phyloP scores from a whole-genome alignment of 805 yeast genomes.

The Candida nonsorbophila region DNA sequence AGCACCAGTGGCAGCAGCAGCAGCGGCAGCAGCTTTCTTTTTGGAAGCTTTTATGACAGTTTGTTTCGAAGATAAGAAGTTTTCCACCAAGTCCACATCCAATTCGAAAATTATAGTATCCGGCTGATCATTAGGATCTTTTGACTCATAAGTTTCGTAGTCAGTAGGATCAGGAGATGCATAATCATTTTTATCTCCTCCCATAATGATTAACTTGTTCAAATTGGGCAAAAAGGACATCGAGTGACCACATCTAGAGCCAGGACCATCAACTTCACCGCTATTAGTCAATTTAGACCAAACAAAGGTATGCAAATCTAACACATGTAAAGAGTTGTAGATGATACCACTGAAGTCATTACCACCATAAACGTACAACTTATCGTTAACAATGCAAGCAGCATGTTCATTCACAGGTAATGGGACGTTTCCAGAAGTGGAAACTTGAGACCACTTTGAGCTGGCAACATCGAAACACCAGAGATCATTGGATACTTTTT shows the following conservation, averaged over 20 bases:
- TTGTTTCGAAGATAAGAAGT: conserved; percentile 18
- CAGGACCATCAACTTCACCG: conserved; percentile 53
- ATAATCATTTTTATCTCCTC: conserved; percentile 81
- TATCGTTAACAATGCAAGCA: conserved; percentile 70
- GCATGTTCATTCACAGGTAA: conserved; percentile 91
- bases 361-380: conserved; percentile 87
- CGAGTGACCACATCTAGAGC: conserved; percentile 89
- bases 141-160: conserved; percentile 45
- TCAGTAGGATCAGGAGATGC: conserved; percentile 44
- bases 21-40: conserved; percentile 9
- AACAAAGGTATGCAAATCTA: conserved; percentile 63
- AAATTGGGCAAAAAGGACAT: conserved; percentile 63
- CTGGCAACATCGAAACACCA: conserved; percentile 72
- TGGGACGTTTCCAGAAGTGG: conserved; percentile 69
- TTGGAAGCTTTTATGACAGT: conserved; percentile 11
- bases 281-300: conserved; percentile 65
- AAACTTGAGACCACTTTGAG: conserved; percentile 66
- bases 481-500: conserved; percentile 64
- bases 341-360: conserved; percentile 69
- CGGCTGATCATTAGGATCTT: conserved; percentile 40
- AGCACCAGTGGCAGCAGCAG: conserved; percentile 5
- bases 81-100: conserved; percentile 44
- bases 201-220: conserved; percentile 77
- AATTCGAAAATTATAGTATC: conserved; percentile 63
- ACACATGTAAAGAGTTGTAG: conserved; percentile 61